A percentile compares a stretch with the other conserved stretches of the same genome.
phyloP scores from a whole-genome alignment of 768 basidiomycete genomes.

The Daedalea quercina region DNA sequence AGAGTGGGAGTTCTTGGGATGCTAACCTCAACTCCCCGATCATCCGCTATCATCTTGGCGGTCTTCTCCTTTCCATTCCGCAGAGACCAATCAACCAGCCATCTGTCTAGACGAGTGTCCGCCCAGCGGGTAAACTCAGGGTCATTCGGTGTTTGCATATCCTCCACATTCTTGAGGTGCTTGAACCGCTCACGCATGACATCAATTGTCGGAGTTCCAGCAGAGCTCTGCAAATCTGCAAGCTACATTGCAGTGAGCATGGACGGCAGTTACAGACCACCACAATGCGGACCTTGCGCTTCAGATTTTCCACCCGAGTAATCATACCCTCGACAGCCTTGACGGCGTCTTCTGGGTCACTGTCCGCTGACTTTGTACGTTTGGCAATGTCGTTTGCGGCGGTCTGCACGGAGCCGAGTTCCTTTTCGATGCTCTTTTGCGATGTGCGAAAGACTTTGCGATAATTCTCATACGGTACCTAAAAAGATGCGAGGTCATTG shows the following conservation, averaged over 20 bases:
- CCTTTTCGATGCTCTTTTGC: conserved; percentile 78
- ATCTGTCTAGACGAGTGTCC: conserved; percentile 74
- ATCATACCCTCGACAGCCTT: conserved; percentile 73
- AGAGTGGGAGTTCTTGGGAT: background rate
- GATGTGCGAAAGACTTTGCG: conserved; percentile 81
- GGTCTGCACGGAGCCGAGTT: conserved; percentile 54
- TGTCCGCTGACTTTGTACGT: conserved; percentile 30
- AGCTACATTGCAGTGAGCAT: conserved; percentile 27
- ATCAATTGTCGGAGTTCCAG: conserved; percentile 52
- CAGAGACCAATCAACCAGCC: conserved; percentile 91
- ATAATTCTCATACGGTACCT: conserved; percentile 91
- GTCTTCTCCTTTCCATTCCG: conserved; percentile 73
- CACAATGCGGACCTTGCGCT: conserved; percentile 68
- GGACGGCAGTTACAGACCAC: background rate
- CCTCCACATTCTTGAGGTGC: conserved; percentile 62
- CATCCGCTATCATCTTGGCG: conserved; percentile 68
- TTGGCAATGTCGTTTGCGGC: conserved; percentile 54
- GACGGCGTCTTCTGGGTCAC: conserved; percentile 33
- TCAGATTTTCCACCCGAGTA: conserved; percentile 66
- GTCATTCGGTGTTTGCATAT: conserved; percentile 40
- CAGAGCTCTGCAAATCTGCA: conserved; percentile 39
- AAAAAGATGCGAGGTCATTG: background rate
- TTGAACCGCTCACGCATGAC: conserved; percentile 71
- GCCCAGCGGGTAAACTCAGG: conserved; percentile 72
- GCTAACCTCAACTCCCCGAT: conserved; percentile 71